phyloP scores from a whole-genome alignment of 768 basidiomycete species.

The Trametes gibbosa region DNA sequence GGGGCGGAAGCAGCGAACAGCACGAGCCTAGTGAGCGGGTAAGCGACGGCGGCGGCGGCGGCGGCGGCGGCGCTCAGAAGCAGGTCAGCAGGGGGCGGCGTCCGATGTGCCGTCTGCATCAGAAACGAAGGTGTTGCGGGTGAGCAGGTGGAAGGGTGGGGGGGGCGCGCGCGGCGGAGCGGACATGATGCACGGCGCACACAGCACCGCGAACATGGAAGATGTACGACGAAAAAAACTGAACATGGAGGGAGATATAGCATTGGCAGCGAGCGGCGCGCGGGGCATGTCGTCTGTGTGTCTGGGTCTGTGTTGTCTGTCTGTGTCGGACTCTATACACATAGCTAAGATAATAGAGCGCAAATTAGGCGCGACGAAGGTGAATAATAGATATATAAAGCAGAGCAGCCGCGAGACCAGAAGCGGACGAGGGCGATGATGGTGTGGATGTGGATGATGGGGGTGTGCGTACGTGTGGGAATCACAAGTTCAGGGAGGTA shows the following conservation, averaged over 20 bases:
- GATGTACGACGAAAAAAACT: conserved; percentile 22
- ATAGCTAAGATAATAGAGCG: conserved; percentile 19
- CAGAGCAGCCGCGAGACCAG: not conserved
- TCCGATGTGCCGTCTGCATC: not conserved
- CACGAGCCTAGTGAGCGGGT: not conserved
- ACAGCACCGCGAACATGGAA: not conserved
- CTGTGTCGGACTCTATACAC: conserved; percentile 19
- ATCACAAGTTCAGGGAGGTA: not conserved
- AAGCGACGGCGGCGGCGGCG: not conserved
- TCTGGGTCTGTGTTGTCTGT: not conserved
- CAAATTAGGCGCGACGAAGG: conserved; percentile 11
- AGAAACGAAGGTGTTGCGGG: conserved; percentile 6
- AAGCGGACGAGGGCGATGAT: not conserved
- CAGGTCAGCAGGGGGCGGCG: too few species aligned
- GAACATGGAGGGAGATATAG: conserved; percentile 24
- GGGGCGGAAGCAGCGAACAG: not conserved
- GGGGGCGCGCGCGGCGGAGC: too few species aligned
- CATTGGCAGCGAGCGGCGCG: too few species aligned
- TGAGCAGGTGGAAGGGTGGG: too few species aligned
- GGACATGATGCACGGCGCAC: too few species aligned
- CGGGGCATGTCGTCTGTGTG: not conserved
- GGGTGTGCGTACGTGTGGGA: not conserved
- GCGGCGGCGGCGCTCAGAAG: not conserved
- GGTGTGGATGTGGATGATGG: not conserved
- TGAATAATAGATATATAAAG: conserved; percentile 20